These are phyloP conservation scores for Raphanus hybrid DNA, from an alignment of 441 rosid genomes.

Conservation along the genomic window DNA sequence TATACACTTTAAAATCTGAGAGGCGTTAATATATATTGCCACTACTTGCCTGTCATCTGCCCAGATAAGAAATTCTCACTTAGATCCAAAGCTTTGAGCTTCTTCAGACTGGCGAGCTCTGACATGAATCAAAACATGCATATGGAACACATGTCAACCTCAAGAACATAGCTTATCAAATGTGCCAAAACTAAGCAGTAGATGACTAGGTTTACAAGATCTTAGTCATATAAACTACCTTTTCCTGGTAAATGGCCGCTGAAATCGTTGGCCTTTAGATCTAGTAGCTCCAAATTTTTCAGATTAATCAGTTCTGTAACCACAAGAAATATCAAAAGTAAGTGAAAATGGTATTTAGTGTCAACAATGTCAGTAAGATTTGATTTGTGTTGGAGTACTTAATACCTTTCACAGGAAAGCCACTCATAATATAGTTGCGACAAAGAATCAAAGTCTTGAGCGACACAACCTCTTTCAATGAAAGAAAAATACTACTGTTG, in stretches of 20 bases:
- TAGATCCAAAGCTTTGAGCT: slow-evolving; percentile 30
- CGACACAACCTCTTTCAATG: neutral
- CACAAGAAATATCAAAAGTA: slow-evolving; percentile 4
- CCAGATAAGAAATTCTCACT: slow-evolving; percentile 12
- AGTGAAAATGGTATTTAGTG: neutral
- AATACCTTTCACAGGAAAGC: slow-evolving; percentile 7
- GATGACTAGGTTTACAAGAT: neutral
- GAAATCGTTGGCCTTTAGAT: neutral
- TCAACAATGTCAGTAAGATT: neutral
- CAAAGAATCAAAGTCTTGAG: slow-evolving; percentile 25
- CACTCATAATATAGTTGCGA: neutral
- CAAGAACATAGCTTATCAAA: neutral
- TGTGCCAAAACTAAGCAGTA: neutral
- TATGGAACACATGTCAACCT: neutral
- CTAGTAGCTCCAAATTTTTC: slow-evolving; percentile 27
- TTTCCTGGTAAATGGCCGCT: slow-evolving; percentile 15
- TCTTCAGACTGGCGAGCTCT: slow-evolving; percentile 10
- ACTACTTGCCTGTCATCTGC: slow-evolving; percentile 23
- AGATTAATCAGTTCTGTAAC: slow-evolving; percentile 14
- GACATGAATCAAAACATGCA: neutral
- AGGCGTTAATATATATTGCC: neutral
- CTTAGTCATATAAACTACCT: neutral
- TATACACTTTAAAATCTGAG: neutral
- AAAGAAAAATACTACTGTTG: neutral
- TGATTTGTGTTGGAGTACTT: neutral